phyloP scores from a whole-genome alignment of 2,329 filamentous ascomycete species.

The Fusarium zealandicum region DNA sequence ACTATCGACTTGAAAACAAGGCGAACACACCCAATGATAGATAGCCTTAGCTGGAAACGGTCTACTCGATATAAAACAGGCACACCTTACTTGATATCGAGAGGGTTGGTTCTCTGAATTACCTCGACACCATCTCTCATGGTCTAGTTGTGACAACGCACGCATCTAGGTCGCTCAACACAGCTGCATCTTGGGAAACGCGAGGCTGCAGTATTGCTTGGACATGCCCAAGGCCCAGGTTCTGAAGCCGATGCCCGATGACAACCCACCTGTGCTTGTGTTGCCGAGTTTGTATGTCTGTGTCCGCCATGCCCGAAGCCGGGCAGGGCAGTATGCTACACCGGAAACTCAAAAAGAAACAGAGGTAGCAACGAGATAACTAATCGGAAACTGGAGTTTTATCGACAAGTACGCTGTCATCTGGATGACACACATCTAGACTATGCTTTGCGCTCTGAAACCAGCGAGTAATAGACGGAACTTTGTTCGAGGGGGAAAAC shows the following conservation, averaged over 20 bases:
- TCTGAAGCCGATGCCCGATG: slow-evolving; percentile 3
- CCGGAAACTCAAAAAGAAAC: slow-evolving; percentile 1
- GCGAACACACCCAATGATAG: slow-evolving; percentile 11
- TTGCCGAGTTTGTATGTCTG: slow-evolving; percentile 7
- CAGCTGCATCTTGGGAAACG: slow-evolving; percentile 24
- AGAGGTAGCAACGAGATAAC: not conserved
- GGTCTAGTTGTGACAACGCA: slow-evolving; percentile 25
- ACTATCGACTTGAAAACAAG: slow-evolving; percentile 12
- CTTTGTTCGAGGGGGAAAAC: slow-evolving; percentile 11
- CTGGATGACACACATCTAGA: slow-evolving; percentile 3
- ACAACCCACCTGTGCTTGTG: slow-evolving; percentile 5
- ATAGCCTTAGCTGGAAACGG: slow-evolving; percentile 13
- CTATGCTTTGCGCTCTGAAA: too few relatives aligned
- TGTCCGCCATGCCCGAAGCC: slow-evolving; percentile 14
- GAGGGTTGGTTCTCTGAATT: not conserved
- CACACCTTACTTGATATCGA: too few relatives aligned
- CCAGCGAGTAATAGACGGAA: too few relatives aligned
- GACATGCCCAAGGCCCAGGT: not conserved
- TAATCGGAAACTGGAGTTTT: not conserved
- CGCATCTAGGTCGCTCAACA: slow-evolving; percentile 30
- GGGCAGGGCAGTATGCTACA: not conserved
- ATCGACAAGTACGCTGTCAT: not conserved
- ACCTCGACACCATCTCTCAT: slow-evolving; percentile 25
- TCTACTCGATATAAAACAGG: slow-evolving; percentile 26
- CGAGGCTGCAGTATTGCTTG: slow-evolving; percentile 22